Evolutionary conservation across 371 early-diverging fungal genomes (phyloP).

Genomic region (Apophysomyces elegans): DNA sequence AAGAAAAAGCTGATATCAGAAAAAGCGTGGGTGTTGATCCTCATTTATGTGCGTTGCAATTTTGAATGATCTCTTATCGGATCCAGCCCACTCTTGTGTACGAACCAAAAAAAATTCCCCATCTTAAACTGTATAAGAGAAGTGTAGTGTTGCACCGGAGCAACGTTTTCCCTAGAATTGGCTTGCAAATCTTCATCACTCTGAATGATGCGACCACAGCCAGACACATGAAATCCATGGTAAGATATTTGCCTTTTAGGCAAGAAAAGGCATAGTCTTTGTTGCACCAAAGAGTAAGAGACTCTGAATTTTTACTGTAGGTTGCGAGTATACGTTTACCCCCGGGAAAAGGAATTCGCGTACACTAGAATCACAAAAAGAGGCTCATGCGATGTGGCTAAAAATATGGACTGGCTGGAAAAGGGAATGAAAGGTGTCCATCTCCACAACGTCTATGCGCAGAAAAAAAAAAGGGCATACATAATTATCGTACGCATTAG

Average conservation of each 20-base stretch:
- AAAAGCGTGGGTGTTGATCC: background rate
- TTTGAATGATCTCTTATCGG: too few relatives aligned
- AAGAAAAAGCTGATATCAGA: background rate
- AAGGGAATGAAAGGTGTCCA: too few relatives aligned
- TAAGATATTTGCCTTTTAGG: background rate
- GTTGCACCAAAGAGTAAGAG: background rate
- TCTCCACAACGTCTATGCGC: too few relatives aligned
- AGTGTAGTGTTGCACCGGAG: background rate
- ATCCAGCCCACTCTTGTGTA: too few relatives aligned
- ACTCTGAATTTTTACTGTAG: background rate
- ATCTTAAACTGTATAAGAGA: constrained; percentile 2
- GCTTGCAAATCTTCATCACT: background rate
- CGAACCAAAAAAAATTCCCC: background rate
- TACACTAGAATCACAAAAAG: too few relatives aligned
- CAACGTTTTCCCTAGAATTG: constrained; percentile 1
- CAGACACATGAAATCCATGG: constrained; percentile 5
- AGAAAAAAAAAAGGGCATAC: too few relatives aligned
- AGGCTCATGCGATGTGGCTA: too few relatives aligned
- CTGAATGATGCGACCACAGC: background rate
- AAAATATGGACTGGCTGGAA: too few relatives aligned
- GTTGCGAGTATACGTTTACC: background rate
- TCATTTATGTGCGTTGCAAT: too few relatives aligned
- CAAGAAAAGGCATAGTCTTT: background rate
- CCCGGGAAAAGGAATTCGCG: constrained; percentile 9
- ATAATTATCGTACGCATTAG: too few relatives aligned